Base-by-base conservation (phyloP, 2,329 filamentous ascomycete genomes). In the Ilyonectria mors-panacis region DNA sequence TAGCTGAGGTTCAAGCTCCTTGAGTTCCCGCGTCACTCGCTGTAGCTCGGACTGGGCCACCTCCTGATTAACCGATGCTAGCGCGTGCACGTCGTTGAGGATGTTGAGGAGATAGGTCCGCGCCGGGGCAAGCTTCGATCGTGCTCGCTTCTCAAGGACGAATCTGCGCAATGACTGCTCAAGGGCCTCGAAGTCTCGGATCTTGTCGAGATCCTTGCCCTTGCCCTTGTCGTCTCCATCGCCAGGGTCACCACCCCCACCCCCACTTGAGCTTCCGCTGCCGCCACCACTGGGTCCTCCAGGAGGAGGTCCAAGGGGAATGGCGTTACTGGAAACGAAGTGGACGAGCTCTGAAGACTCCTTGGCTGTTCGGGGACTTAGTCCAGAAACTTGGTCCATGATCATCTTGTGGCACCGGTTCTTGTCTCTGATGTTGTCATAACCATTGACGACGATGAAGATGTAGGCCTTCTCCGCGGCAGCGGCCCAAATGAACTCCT, bases 391-490 rank as follows among this genome's bases (percentile, higher is more conserved):
- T 80, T 98, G 95, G 75, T 98, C 94, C 66, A 99, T 81, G 56
- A 99, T 96, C 89, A 94, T 93, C 77, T 96, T 94, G 79, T 97
- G 89, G 79, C 95, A 98, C 66, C 95, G 88, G 66, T 94, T 87
- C 84, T 98, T 96, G 81, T 98, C 95, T 70, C 92, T 88, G 75
- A 99, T 98, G 68, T 93, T 92, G 81, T 99, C 96, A 76, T 94
- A 99, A 19, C 95, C 95, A 78, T 99, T 99, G 72, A 99, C 96
- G 15, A 99, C 96, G 81, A 99, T 97, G 80, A 99, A 99, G 69
- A 99, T 95, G 78, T 99, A 99, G 0, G 96, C 95, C 82, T 99
- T 99, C 78, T 99, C 96, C 45, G 95, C 91, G 1, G 96, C 96
- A 2, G 96, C 96, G 57, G 95, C 95, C 86, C 93, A 93, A 69